Evolutionary conservation across 495 filamentous ascomycete genomes (phyloP).

Genomic region (Podospora conica): DNA sequence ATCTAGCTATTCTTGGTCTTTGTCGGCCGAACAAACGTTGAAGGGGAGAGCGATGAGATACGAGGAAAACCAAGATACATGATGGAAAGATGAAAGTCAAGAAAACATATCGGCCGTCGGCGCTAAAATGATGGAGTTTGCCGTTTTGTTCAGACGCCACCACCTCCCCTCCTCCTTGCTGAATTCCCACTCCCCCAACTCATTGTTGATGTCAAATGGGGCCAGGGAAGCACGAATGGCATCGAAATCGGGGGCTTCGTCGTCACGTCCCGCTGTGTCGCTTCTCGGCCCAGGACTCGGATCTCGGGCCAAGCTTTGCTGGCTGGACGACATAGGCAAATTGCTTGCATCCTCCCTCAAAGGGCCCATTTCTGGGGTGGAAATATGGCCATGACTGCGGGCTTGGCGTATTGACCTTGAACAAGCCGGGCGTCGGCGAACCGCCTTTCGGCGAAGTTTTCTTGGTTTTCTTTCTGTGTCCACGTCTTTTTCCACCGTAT

Average conservation of each 20-base stretch:
- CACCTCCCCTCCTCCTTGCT: not conserved
- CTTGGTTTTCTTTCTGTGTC: not conserved
- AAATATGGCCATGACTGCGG: not conserved
- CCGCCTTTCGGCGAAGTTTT: not conserved
- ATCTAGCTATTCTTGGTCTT: not conserved
- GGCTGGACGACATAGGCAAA: not conserved
- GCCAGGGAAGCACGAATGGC: not conserved
- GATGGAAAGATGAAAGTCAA: not conserved
- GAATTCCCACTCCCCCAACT: not conserved
- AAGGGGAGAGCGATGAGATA: too few relatives aligned
- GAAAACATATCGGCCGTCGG: not conserved
- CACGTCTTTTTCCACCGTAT: not conserved
- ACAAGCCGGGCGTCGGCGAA: not conserved
- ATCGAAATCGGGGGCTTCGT: not conserved
- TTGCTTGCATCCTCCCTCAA: not conserved
- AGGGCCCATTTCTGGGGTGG: not conserved
- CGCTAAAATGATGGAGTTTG: not conserved
- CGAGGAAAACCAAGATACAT: not conserved
- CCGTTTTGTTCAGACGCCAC: not conserved
- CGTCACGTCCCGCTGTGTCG: not conserved
- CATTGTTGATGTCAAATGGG: not conserved
- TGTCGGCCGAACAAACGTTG: not conserved
- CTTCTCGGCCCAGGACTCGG: not conserved
- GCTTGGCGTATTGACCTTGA: not conserved
- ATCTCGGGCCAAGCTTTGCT: not conserved